Base-by-base conservation (phyloP, 345 rosid species). In the Adansonia digitata region DNA sequence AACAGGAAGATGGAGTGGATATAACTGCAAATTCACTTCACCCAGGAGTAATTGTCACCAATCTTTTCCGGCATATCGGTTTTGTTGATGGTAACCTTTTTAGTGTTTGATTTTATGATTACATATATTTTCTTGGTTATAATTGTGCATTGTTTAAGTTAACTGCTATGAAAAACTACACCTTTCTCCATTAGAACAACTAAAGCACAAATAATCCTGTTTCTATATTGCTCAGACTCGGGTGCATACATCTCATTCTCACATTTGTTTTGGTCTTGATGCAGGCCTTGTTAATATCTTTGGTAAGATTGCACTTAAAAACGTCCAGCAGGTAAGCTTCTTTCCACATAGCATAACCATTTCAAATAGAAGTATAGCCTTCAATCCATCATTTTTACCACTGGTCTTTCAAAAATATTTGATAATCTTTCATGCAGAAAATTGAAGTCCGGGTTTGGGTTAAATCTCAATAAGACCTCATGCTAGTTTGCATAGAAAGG, bases 11-110 rank as follows among this genome's bases (percentile, higher is more conserved):
- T 17, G 86, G 84, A 5, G 85, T 39, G 43, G 67, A 85, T 37
- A 79, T 86, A 72, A 83, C 87, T 46, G 88, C 77, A 6, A 88
- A 88, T 82, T 86, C 92, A 40, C 82, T 88, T 75, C 90, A 88
- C 72, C 92, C 90, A 34, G 90, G 92, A 52, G 13, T 69, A 18
- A 79, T 88, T 27, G 71, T 43, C 62, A 88, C 90, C 51, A 82
- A 85, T 79, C 78, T 88, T 60, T 82, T 85, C 73, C 86, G 83
- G 3, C 75, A 88, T 78, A 72, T 22, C 46, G 57, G 59, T 60
- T 4, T 78, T 12, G 2, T 81, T 61, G 40, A 56, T 5, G 88
- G 88, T 83, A 71, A 75, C 43, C 43, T 26, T 43, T 49, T 45
- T 34, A 13, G 51, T 31, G 43, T 67, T 22, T 11, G 52, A 24